A percentile compares a stretch with the other conserved stretches of the same genome.
phyloP scores from a whole-genome alignment of 2,329 filamentous ascomycete genomes.

The Aphanocladium album region DNA sequence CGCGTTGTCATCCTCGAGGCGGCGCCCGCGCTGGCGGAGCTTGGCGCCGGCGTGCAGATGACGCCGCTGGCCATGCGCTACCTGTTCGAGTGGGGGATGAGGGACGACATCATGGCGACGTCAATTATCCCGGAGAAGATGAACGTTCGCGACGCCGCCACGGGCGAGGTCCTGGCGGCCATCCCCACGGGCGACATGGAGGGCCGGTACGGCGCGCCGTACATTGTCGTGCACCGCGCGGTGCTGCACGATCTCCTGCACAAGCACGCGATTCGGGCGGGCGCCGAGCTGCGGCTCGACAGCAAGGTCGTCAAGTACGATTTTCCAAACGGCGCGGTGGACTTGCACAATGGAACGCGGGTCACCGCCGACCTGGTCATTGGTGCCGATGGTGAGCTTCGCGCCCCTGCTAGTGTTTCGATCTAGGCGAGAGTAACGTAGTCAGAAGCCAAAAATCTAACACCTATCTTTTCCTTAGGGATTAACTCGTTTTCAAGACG shows the following conservation, averaged over 20 bases:
- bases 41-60: slow-evolving; percentile 27
- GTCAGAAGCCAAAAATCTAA: no score
- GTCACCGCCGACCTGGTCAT: slow-evolving; percentile 28
- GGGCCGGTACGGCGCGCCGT: slow-evolving; percentile 25
- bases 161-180: slow-evolving; percentile 21
- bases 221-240: slow-evolving; percentile 31
- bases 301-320: slow-evolving; percentile 23
- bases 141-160: slow-evolving; percentile 21
- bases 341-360: slow-evolving; percentile 19
- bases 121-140: slow-evolving; percentile 19
- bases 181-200: slow-evolving; percentile 19
- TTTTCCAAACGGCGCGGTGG: slow-evolving; percentile 17
- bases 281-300: slow-evolving; percentile 20
- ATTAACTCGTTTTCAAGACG: slow-evolving; percentile 25
- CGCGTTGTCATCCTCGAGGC: slow-evolving; percentile 46
- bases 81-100: slow-evolving; percentile 26
- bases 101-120: slow-evolving; percentile 15
- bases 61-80: slow-evolving; percentile 28
- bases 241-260: slow-evolving; percentile 30
- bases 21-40: slow-evolving; percentile 38
- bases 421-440: no score
- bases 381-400: slow-evolving; percentile 29
- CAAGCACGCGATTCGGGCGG: slow-evolving; percentile 21
- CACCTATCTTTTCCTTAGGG: neutral
- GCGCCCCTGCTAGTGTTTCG: neutral